A percentile compares a stretch with the other conserved stretches of the same genome.
These are phyloP conservation scores for Phanerochaete carnosa DNA, from an alignment of 768 basidiomycete genomes.

Conservation along the genomic window DNA sequence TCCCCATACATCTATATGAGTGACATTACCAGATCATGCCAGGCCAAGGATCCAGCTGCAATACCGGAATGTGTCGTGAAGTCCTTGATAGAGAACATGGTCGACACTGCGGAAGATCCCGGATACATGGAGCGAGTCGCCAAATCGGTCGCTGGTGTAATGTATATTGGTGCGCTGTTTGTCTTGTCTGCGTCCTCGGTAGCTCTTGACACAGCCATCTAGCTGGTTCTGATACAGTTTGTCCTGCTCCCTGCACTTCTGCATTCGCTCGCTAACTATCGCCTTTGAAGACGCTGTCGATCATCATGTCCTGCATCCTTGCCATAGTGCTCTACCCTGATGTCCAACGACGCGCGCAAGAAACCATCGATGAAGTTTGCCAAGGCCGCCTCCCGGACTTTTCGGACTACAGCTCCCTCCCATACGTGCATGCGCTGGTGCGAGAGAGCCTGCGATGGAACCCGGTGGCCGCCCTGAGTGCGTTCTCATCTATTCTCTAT, in stretches of 20 bases:
- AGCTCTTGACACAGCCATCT: neutral
- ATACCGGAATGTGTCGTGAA: conserved; percentile 2
- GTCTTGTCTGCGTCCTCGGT: neutral
- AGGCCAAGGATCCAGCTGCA: neutral
- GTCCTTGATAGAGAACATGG: conserved; percentile 4
- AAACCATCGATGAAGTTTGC: conserved; percentile 13
- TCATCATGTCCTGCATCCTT: conserved; percentile 25
- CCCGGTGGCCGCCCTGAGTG: conserved; percentile 13
- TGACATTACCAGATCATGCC: neutral
- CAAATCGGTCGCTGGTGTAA: neutral
- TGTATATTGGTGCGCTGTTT: conserved; percentile 10
- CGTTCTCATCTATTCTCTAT: no score
- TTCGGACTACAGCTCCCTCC: conserved; percentile 4
- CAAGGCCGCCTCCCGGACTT: conserved; percentile 12
- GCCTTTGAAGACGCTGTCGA: conserved; percentile 7
- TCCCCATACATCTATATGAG: neutral
- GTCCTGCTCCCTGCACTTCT: neutral
- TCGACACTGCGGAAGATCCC: conserved; percentile 4
- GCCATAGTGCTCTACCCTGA: conserved; percentile 12
- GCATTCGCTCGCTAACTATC: neutral
- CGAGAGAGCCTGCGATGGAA: conserved; percentile 15
- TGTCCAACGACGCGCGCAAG: conserved; percentile 3
- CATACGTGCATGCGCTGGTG: conserved; percentile 12
- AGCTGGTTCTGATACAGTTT: conserved; percentile 1
- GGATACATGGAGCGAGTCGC: conserved; percentile 10